These are phyloP conservation scores for Chrysophaeum taylorii DNA, from an alignment of 352 stramenopile genomes.

Conservation along the genomic window DNA sequence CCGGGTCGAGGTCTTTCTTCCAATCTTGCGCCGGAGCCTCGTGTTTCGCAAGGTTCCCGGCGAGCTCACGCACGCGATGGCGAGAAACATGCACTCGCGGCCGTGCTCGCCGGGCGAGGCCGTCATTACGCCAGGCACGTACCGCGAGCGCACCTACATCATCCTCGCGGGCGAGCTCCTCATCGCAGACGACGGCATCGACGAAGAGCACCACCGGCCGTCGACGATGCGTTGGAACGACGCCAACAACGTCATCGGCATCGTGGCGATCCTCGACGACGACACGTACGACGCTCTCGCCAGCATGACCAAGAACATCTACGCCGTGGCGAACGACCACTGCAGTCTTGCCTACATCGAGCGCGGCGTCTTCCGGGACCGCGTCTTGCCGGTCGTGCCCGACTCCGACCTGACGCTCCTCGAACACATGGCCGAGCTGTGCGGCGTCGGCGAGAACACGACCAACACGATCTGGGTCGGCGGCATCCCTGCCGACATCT, in stretches of 20 bases:
- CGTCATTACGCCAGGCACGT: not conserved
- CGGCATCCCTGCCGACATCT: not conserved
- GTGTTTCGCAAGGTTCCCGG: not conserved
- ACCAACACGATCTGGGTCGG: not conserved
- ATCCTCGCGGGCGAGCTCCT: not conserved
- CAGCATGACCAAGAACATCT: not conserved
- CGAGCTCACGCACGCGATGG: not conserved
- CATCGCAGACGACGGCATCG: not conserved
- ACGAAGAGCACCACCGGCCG: not conserved
- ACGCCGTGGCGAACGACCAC: not conserved
- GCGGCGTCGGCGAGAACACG: not conserved
- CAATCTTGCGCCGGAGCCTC: not conserved
- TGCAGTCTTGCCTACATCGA: not conserved
- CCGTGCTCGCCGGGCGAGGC: not conserved
- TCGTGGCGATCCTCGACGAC: not conserved
- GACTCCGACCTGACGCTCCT: not conserved
- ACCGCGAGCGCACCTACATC: not conserved
- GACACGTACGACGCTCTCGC: not conserved
- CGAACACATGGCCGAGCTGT: not conserved
- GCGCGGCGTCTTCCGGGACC: not conserved
- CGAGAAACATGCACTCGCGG: not conserved
- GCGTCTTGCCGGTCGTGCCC: not conserved
- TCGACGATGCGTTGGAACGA: no score
- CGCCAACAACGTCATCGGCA: constrained; percentile 6
- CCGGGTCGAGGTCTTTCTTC: not conserved